Evolutionary conservation across 495 filamentous ascomycete species (phyloP).

Genomic region (Aspergillus carlsbadensis): DNA sequence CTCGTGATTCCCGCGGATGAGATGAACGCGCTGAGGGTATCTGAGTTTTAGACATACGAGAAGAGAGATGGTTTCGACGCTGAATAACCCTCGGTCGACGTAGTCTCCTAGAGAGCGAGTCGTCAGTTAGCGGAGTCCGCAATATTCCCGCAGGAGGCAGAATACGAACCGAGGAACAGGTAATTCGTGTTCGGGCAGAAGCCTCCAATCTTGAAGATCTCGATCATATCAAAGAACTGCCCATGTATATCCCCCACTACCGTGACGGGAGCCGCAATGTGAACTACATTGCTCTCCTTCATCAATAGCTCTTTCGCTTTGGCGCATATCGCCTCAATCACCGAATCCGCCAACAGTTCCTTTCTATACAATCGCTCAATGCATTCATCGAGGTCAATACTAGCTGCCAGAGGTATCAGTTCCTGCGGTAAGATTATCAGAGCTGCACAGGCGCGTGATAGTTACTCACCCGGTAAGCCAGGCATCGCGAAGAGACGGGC

Average conservation of each 20-base stretch:
- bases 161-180: slow-evolving; percentile 78
- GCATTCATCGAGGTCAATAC: slow-evolving; percentile 97
- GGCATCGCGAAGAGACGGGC: slow-evolving; percentile 57
- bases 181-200: slow-evolving; percentile 98
- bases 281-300: slow-evolving; percentile 99
- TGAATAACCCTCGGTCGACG: slow-evolving; percentile 95
- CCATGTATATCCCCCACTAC: slow-evolving; percentile 99
- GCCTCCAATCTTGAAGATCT: slow-evolving; percentile 98
- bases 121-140: slow-evolving; percentile 1
- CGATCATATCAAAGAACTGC: slow-evolving; percentile 97
- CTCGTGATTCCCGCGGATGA: slow-evolving; percentile 97
- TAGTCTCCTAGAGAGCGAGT: slow-evolving; percentile 69
- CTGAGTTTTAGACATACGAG: slow-evolving; percentile 92
- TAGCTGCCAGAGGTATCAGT: slow-evolving; percentile 55
- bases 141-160: neutral
- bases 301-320: slow-evolving; percentile 98
- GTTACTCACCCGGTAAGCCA: slow-evolving; percentile 73
- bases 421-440: neutral
- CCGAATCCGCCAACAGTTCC: slow-evolving; percentile 92
- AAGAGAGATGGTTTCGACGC: slow-evolving; percentile 93
- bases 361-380: slow-evolving; percentile 94
- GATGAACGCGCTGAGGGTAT: slow-evolving; percentile 86
- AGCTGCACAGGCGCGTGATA: neutral
- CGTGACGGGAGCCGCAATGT: slow-evolving; percentile 94
- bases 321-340: slow-evolving; percentile 98